Evolutionary conservation across 805 yeast species (phyloP), one percentile per base, ranked within the genome.

Genomic region (Scheffersomyces amazonensis): DNA sequence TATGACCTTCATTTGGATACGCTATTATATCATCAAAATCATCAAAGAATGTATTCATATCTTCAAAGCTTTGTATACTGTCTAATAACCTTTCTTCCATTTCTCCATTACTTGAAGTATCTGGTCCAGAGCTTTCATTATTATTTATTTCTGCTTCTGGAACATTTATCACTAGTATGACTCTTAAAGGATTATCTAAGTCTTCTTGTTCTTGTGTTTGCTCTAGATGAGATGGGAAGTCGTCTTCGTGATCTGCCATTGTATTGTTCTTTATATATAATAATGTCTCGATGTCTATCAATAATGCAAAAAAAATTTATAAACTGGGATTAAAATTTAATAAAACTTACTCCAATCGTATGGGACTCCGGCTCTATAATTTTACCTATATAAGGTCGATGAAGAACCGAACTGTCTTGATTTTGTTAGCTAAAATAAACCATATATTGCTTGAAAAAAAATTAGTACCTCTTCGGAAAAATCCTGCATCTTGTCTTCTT

Each of bases 41-140:
- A 46, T 78, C 80, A 45, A 78, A 77, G 44, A 77, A 76, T 22
- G 50, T 56, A 49, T 78, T 76, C 50, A 76, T 70, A 31, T 66
- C 71, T 12, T 66, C 71, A 47, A 73, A 64, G 15, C 72, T 69
- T 45, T 68, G 71, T 29, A 78, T 63, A 16, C 62, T 60, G 41
- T 66, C 69, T 47, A 76, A 54, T 36, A 69, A 50, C 31, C 76
- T 55, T 46, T 77, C 81, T 38, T 73, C 74, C 69, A 75, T 59
- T 21, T 73, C 76, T 2, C 69, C 70, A 11, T 66, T 72, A 8
- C 16, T 12, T 8, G 7, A 5, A 9, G 13, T 12, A 23, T 23
- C 12, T 6, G 13, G 5, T 9, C 5, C 12, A 9, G 5, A 10
- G 5, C 12, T 23, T 5, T 12, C 27, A 23, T 11, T 23, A 20